Conservation (phyloP, 805 yeast genomes). For the Zygosaccharomyces rouxii region DNA sequence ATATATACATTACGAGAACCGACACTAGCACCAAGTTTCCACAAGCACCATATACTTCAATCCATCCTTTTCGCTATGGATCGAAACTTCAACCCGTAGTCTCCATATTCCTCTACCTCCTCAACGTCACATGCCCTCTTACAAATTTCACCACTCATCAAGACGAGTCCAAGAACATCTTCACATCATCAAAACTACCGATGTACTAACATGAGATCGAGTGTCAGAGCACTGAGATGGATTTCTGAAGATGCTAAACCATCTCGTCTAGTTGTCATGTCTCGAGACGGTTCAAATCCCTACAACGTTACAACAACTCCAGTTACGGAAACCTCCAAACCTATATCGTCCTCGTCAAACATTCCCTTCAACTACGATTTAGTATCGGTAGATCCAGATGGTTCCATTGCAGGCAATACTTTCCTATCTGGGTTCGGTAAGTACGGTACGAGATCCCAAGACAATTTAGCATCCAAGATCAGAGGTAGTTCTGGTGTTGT, state of each 20-base stretch:
- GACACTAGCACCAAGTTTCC: background rate
- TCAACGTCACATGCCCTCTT: background rate
- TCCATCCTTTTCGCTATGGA: too few species aligned
- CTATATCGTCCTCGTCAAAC: background rate
- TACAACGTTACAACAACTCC: background rate
- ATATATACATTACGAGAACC: background rate
- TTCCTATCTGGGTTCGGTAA: background rate
- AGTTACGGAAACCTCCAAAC: background rate
- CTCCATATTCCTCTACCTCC: too few species aligned
- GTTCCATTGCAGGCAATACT: background rate
- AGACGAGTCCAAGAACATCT: background rate
- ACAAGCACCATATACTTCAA: too few species aligned
- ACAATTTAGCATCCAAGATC: slow-evolving; percentile 5
- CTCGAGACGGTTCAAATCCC: background rate
- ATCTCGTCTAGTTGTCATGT: background rate
- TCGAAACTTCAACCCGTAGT: too few species aligned
- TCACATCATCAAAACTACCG: background rate
- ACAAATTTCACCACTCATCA: background rate
- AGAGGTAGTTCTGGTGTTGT: slow-evolving; percentile 12
- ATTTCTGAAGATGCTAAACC: background rate
- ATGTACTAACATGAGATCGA: background rate
- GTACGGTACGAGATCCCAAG: background rate
- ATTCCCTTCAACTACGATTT: background rate
- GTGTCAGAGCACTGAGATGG: background rate
- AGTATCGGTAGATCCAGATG: background rate